A percentile compares a stretch with the other conserved stretches of the same genome.
These are phyloP conservation scores for Tetratostichococcus sp. DNA, from an alignment of 139 green algal species.

Conservation along the genomic window DNA sequence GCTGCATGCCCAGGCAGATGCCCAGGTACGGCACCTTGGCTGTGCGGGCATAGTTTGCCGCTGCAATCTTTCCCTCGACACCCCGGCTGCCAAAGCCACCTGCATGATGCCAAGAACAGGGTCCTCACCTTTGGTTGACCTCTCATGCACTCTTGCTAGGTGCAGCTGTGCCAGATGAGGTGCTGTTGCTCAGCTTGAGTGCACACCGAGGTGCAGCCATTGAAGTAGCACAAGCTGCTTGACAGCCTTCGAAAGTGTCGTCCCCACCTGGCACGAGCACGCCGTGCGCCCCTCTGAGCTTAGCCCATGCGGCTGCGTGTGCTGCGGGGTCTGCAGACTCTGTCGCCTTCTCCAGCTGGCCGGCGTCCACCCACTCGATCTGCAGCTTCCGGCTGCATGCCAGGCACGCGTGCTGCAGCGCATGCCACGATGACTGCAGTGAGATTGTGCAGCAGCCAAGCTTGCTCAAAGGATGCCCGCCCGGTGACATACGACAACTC, in stretches of 20 bases:
- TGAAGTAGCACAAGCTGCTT: too few species aligned
- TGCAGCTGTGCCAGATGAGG: too few species aligned
- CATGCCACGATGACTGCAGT: neutral
- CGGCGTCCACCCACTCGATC: slow-evolving; percentile 90
- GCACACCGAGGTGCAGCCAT: too few species aligned
- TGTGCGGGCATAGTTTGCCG: slow-evolving; percentile 81
- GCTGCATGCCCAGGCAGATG: slow-evolving; percentile 99
- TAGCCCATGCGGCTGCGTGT: slow-evolving; percentile 45
- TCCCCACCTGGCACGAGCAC: slow-evolving; percentile 48
- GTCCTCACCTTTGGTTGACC: too few species aligned
- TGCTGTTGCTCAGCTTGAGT: too few species aligned
- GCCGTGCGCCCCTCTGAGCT: slow-evolving; percentile 6
- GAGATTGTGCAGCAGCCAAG: neutral
- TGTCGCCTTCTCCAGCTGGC: slow-evolving; percentile 68
- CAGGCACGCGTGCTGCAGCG: slow-evolving; percentile 89
- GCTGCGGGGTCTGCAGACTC: slow-evolving; percentile 43
- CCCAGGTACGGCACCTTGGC: slow-evolving; percentile 88
- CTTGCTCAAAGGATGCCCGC: too few species aligned
- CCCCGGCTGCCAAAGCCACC: slow-evolving; percentile 85
- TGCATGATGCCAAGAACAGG: neutral
- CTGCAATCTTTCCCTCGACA: slow-evolving; percentile 92
- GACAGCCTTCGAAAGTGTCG: too few species aligned
- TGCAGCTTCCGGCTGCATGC: slow-evolving; percentile 76
- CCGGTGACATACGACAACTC: too few species aligned
- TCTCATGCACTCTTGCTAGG: too few species aligned